A percentile compares a stretch with the other conserved stretches of the same genome.
Conservation (phyloP, 768 basidiomycete genomes). For the Russula lepida region DNA sequence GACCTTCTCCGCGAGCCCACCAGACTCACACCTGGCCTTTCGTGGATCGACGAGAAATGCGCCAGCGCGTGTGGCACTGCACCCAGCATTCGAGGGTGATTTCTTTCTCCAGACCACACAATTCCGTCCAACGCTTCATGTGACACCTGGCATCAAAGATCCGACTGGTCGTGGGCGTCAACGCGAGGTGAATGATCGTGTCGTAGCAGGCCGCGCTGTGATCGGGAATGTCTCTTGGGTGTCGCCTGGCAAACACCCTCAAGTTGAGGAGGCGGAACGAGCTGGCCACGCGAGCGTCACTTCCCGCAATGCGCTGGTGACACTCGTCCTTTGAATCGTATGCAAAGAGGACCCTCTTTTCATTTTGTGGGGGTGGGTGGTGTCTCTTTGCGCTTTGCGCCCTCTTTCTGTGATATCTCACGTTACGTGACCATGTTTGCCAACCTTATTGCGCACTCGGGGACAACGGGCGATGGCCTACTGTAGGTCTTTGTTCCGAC, state of each 20-base stretch:
- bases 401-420: not conserved
- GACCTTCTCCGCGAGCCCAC: not conserved
- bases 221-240: slow-evolving; percentile 5
- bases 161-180: not conserved
- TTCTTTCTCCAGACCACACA: not conserved
- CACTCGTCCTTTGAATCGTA: slow-evolving; percentile 1
- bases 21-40: not conserved
- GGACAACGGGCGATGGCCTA: not conserved
- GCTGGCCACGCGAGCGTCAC: not conserved
- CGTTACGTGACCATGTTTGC: not conserved
- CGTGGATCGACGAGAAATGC: not conserved
- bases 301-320: not conserved
- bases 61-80: not conserved
- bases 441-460: not conserved
- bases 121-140: not conserved
- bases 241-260: not conserved
- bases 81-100: slow-evolving; percentile 4
- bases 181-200: not conserved
- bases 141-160: not conserved
- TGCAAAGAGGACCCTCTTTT: not conserved
- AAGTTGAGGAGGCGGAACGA: not conserved
- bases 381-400: not conserved
- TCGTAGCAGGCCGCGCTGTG: not conserved
- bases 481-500: slow-evolving; percentile 17
- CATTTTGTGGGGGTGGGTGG: not conserved